A percentile compares a stretch with the other conserved stretches of the same genome.
Evolutionary conservation across 768 basidiomycete species (phyloP).

Genomic region (Neoboletus subvelutipes): DNA sequence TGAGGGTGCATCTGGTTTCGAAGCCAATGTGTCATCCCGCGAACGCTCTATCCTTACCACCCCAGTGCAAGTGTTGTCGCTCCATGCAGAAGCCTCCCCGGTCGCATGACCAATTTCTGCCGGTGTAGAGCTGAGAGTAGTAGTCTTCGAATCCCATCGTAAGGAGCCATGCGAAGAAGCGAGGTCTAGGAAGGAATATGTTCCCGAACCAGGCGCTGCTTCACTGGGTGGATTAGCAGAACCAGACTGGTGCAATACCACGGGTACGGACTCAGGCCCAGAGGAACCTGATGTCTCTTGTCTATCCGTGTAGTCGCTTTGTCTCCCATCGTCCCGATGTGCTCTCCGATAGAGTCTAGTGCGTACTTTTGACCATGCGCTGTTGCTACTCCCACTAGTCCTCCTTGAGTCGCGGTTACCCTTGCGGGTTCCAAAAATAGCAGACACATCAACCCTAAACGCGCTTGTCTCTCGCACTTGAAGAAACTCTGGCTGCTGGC

Average conservation of each 20-base stretch:
- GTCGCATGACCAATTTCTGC: constrained; percentile 27
- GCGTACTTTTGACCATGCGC: constrained; percentile 34
- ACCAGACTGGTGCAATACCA: constrained; percentile 28
- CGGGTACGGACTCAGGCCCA: constrained; percentile 32
- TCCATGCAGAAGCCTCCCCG: constrained; percentile 12
- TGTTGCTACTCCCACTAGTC: constrained; percentile 24
- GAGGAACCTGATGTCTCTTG: constrained; percentile 25
- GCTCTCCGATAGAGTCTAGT: constrained; percentile 31
- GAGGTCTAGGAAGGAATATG: constrained; percentile 35
- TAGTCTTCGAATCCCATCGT: constrained; percentile 25
- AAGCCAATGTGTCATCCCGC: constrained; percentile 10
- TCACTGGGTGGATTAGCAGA: constrained; percentile 20
- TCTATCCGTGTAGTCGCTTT: constrained; percentile 15
- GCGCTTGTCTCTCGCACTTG: constrained; percentile 44
- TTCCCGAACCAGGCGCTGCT: constrained; percentile 27
- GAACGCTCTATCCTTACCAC: constrained; percentile 21
- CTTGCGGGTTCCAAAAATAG: constrained; percentile 24
- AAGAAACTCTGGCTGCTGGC: constrained; percentile 27
- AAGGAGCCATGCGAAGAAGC: constrained; percentile 28
- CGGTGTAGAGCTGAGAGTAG: constrained; percentile 27
- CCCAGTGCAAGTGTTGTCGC: constrained; percentile 19
- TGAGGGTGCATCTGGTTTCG: constrained; percentile 34
- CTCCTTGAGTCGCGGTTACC: constrained; percentile 20
- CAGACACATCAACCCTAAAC: constrained; percentile 43
- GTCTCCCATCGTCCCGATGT: constrained; percentile 30